Evolutionary conservation across 345 rosid species (phyloP).

Genomic region (Corymbia maculata): DNA sequence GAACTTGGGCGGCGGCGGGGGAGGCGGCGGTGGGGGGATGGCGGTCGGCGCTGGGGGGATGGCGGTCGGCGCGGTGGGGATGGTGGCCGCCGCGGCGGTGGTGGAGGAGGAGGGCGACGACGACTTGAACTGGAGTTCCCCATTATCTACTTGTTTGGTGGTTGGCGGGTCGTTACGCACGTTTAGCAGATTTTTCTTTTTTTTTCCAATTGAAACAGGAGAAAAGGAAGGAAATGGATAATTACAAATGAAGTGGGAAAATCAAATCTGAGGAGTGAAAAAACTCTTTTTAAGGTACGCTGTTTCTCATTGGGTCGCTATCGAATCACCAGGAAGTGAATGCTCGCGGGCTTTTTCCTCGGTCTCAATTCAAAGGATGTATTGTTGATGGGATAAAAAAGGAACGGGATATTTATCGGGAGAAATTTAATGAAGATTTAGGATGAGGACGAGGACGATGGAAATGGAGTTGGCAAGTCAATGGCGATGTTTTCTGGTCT

Average conservation of each 20-base stretch:
- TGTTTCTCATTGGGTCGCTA: not conserved
- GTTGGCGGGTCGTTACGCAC: not conserved
- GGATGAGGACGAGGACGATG: not conserved
- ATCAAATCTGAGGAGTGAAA: not conserved
- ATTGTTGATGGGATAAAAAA: not conserved
- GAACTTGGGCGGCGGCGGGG: not conserved
- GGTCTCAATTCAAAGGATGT: not conserved
- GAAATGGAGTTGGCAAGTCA: not conserved
- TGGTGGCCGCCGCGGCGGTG: too few species aligned
- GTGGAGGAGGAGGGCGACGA: too few species aligned
- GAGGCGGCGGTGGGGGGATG: too few species aligned
- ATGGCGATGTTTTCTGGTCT: not conserved
- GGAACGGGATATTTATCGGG: not conserved
- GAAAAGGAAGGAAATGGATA: not conserved
- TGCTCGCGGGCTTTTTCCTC: not conserved
- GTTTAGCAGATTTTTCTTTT: conserved; percentile 7
- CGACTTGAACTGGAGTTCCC: too few species aligned
- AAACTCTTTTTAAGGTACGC: not conserved
- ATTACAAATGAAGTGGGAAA: not conserved
- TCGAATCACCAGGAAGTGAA: not conserved
- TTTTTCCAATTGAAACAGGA: not conserved
- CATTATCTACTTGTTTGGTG: not conserved
- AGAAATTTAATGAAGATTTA: not conserved
- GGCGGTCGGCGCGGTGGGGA: too few species aligned
- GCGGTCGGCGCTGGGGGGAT: too few species aligned